Evolutionary conservation across 371 early-diverging fungal species (phyloP).

Genomic region (Choanephora cucurbitarum): DNA sequence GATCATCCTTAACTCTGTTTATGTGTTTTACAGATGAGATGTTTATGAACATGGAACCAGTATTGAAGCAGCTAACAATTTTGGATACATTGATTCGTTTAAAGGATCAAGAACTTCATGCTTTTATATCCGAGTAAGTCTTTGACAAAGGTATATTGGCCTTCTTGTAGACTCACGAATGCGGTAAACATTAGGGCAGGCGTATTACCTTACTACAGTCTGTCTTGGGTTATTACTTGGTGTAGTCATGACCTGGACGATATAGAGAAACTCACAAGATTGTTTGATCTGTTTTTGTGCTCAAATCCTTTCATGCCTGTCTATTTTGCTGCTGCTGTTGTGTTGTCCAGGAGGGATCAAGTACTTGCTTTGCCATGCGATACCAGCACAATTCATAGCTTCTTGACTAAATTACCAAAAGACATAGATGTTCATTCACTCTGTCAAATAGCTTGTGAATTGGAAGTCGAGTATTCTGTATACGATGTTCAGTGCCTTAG

Average conservation of each 20-base stretch:
- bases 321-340: constrained; percentile 72
- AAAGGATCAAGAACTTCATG: constrained; percentile 52
- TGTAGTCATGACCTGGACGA: constrained; percentile 75
- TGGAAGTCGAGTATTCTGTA: constrained; percentile 46
- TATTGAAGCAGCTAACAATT: constrained; percentile 57
- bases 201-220: constrained; percentile 76
- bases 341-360: constrained; percentile 49
- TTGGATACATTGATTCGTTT: constrained; percentile 53
- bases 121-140: constrained; percentile 52
- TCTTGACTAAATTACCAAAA: constrained; percentile 57
- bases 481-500: constrained; percentile 43
- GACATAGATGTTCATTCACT: constrained; percentile 42
- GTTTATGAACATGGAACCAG: constrained; percentile 57
- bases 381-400: constrained; percentile 55
- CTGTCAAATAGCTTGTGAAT: constrained; percentile 40
- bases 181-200: constrained; percentile 53
- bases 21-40: constrained; percentile 68
- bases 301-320: constrained; percentile 75
- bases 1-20: constrained; percentile 15
- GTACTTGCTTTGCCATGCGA: constrained; percentile 55
- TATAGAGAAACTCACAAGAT: constrained; percentile 56
- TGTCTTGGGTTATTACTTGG: constrained; percentile 90
- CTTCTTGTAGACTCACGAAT: too few species aligned
- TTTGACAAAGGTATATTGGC: too few species aligned
- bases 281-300: constrained; percentile 78